Percentiles rank a stretch among this genome's conserved stretches.
Evolutionary conservation across 306 rosid species (phyloP).

Genomic region (Trichosanthes truncata): DNA sequence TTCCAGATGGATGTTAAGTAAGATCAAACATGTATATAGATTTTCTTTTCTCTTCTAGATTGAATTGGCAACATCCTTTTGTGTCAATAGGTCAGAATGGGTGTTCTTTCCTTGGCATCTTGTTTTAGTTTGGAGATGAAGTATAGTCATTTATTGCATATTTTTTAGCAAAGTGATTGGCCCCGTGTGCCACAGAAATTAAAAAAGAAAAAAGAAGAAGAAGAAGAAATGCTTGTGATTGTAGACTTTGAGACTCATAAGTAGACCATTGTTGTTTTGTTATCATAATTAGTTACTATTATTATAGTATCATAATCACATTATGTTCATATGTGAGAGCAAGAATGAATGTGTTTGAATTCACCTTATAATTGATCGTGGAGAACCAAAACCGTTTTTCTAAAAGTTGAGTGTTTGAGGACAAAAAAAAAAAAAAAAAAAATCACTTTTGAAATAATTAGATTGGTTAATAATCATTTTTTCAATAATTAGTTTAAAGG

Average conservation of each 20-base stretch:
- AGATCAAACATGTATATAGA: not conserved
- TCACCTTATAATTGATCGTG: too few species aligned
- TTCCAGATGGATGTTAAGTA: not conserved
- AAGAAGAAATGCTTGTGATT: not conserved
- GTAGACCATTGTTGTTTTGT: not conserved
- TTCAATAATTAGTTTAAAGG: too few species aligned
- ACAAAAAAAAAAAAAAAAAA: too few species aligned
- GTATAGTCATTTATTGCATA: not conserved
- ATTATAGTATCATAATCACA: not conserved
- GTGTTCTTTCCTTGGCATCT: not conserved
- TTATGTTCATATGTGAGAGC: not conserved
- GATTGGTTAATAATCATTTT: too few species aligned
- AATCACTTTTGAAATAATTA: too few species aligned
- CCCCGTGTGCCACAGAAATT: not conserved
- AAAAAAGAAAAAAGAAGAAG: not conserved
- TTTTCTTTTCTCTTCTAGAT: not conserved
- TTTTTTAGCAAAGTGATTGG: not conserved
- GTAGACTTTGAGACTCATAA: not conserved
- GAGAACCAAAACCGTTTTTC: too few species aligned
- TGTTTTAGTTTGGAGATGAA: slow-evolving; percentile 4
- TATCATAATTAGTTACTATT: not conserved
- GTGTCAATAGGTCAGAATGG: not conserved
- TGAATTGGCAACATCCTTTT: not conserved
- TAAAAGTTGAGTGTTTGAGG: too few species aligned
- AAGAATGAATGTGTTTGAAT: not conserved